Evolutionary conservation across 768 basidiomycete species (phyloP).

Genomic region (Cystofilobasidium bisporidii): DNA sequence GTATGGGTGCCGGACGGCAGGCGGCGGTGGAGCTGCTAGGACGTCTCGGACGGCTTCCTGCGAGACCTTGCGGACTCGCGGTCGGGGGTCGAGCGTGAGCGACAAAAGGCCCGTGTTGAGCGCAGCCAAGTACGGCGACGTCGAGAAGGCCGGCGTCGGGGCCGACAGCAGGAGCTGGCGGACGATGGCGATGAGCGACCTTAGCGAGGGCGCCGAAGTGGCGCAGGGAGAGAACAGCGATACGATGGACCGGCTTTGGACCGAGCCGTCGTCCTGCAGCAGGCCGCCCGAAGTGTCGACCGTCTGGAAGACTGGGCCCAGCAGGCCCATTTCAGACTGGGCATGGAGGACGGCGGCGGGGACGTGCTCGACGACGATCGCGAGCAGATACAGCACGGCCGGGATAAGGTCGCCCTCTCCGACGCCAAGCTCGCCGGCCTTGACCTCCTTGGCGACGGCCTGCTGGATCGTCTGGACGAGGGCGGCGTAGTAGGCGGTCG

Average conservation of each 20-base stretch:
- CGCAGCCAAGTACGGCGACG: conserved; percentile 51
- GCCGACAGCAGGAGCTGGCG: conserved; percentile 49
- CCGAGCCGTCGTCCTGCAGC: conserved; percentile 1
- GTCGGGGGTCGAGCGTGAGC: conserved; percentile 72
- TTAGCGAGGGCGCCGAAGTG: conserved; percentile 46
- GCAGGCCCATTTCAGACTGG: conserved; percentile 61
- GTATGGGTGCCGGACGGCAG: conserved; percentile 72
- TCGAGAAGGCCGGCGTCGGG: conserved; percentile 62
- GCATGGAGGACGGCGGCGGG: conserved; percentile 68
- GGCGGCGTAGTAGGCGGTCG: conserved; percentile 93
- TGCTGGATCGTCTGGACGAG: conserved; percentile 68
- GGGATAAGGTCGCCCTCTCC: conserved; percentile 68
- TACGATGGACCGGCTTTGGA: conserved; percentile 2
- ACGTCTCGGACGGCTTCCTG: conserved; percentile 74
- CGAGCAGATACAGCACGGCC: conserved; percentile 73
- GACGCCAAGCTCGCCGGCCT: conserved; percentile 41
- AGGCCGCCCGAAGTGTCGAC: conserved; percentile 10
- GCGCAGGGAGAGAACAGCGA: conserved; percentile 26
- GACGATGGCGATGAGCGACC: conserved; percentile 75
- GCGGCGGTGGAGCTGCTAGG: conserved; percentile 64
- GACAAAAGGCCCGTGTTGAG: conserved; percentile 71
- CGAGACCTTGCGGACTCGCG: conserved; percentile 87
- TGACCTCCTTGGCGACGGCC: conserved; percentile 53
- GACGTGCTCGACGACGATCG: conserved; percentile 66
- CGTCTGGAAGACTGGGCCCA: conserved; percentile 59